Base-by-base conservation (phyloP, 164 flowering plant species). In the Chimonanthus praecox region DNA sequence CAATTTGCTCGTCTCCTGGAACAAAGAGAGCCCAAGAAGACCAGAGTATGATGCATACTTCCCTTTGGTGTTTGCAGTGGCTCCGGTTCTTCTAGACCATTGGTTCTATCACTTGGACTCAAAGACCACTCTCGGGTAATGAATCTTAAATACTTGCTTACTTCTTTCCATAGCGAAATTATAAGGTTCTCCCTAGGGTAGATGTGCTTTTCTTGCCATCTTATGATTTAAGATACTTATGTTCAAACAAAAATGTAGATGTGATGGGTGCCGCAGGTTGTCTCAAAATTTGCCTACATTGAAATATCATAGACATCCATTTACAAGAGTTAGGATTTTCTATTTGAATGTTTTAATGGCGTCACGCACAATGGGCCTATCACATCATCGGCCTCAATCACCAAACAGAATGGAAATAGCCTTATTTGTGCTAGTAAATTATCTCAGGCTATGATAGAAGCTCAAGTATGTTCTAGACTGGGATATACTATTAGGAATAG, bases 51-150 rank as follows among this genome's bases (percentile, higher is more conserved):
- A 73, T 45, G 49, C 46, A 54, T 21, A 48, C 49, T 8, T 73
- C 48, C 63, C 13, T 69, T 74, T 78, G 49, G 10, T 82, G 51
- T 76, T 75, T 78, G 80, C 89, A 92, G 94, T 78, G 76, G 61
- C 61, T 80, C 85, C 47, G 92, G 92, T 47, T 87, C 90, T 44
- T 81, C 91, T 9, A 85, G 69, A 76, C 78, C 92, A 0, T 82
- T 94, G 80, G 85, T 92, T 71, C 84, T 94, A 20, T 88, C 98
- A 54, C 96, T 94, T 68, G 98, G 98, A 68, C 91, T 94, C 68
- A 89, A 87, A 79, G 97, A 94, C 79, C 98, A 94, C 78, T 88
- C 96, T 3, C 5, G 66, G 92, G 98, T 91, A 88, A 63, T 46
- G 0, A 4, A 69, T 49, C 58, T 48, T 16, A 50, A 48, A 50